Evolutionary conservation across 495 filamentous ascomycete genomes (phyloP).

Genomic region (Trichocladium uniseriatum): DNA sequence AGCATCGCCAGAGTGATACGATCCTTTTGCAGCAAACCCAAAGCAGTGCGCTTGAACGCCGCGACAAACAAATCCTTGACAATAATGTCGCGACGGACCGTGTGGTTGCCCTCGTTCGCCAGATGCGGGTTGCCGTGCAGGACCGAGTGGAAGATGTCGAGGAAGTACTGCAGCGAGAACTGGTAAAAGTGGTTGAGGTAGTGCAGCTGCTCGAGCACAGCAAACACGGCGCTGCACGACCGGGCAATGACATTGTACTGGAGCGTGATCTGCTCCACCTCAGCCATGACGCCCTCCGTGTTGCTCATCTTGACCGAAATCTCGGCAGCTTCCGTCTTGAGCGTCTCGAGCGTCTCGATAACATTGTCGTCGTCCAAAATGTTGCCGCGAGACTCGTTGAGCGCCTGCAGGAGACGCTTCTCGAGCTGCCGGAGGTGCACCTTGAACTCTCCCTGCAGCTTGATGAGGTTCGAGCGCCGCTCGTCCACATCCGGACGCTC

Average conservation of each 20-base stretch:
- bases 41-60: constrained; percentile 84
- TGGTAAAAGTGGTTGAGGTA: constrained; percentile 99
- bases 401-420: constrained; percentile 82
- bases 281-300: constrained; percentile 95
- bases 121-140: constrained; percentile 72
- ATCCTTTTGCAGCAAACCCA: constrained; percentile 91
- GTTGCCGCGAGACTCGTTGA: constrained; percentile 96
- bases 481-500: constrained; percentile 98
- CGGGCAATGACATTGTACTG: constrained; percentile 88
- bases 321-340: constrained; percentile 94
- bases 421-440: constrained; percentile 93
- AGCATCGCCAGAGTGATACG: constrained; percentile 92
- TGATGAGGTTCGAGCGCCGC: constrained; percentile 90
- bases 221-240: constrained; percentile 93
- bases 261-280: constrained; percentile 88
- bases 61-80: constrained; percentile 80
- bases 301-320: constrained; percentile 93
- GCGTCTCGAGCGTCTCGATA: constrained; percentile 92
- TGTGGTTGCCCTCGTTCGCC: constrained; percentile 61
- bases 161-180: constrained; percentile 96
- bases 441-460: constrained; percentile 97
- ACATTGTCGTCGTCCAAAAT: constrained; percentile 97
- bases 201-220: constrained; percentile 91
- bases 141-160: constrained; percentile 93
- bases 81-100: constrained; percentile 73